Conservation (phyloP, 106 monocot species). For the Xerophyta viscosa region DNA sequence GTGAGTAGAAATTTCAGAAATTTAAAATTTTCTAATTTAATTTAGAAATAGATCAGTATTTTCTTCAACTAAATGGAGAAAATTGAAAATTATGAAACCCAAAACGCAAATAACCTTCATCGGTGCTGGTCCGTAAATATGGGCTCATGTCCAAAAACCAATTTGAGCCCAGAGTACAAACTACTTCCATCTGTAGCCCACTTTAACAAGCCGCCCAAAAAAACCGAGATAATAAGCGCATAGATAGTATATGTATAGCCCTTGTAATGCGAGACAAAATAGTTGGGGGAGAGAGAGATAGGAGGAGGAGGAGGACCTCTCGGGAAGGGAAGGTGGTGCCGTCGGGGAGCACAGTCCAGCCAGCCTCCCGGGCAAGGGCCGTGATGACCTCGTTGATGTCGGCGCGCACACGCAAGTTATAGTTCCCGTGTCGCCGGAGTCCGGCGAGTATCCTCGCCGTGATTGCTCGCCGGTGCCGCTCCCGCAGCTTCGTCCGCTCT, state of each 20-base stretch:
- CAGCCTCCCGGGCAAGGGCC: conserved; percentile 84
- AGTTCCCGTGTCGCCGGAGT: conserved; percentile 84
- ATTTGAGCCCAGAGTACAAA: no score
- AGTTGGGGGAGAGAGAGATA: conserved; percentile 2
- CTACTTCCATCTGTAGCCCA: no score
- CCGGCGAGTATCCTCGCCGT: conserved; percentile 80
- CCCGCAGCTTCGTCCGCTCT: conserved; percentile 90
- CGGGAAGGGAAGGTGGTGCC: conserved; percentile 79
- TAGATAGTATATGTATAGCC: no score
- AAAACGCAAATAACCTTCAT: no score
- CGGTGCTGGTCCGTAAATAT: no score
- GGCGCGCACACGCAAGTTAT: conserved; percentile 76
- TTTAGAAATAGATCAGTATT: no score
- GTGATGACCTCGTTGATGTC: conserved; percentile 97
- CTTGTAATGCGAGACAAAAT: conserved; percentile 3
- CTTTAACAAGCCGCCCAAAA: neutral
- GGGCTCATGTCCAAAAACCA: no score
- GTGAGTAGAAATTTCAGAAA: no score
- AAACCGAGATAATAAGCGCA: neutral
- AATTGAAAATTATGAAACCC: no score
- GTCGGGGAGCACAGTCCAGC: conserved; percentile 88
- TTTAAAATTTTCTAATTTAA: no score
- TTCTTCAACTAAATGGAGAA: no score
- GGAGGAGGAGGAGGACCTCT: conserved; percentile 3
- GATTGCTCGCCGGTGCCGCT: conserved; percentile 85